Evolutionary conservation across 805 yeast genomes (phyloP), one percentile per base, ranked within the genome.

Genomic region (Saccharomycopsis olivae): DNA sequence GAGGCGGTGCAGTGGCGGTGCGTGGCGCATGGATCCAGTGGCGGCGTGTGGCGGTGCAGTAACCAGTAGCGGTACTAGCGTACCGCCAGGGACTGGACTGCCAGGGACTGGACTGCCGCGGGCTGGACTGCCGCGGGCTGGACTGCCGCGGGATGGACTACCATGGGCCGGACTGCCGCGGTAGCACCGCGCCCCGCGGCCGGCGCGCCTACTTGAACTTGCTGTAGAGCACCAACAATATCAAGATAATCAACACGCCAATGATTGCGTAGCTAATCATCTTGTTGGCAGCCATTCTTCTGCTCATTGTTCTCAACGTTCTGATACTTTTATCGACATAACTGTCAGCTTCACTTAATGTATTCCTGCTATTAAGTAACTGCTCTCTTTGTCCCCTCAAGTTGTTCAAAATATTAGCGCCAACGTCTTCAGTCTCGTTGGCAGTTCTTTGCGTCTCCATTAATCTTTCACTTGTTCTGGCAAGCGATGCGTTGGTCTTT

Each of bases 331-430:
- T 78, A 60, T 92, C 97, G 39, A 92, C 95, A 53, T 88, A 86
- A 1, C 81, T 75, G 56, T 92, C 97, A 0, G 97, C 97, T 47
- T 87, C 89, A 60, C 73, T 72, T 37, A 92, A 64, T 0, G 95
- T 84, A 51, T 81, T 83, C 58, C 96, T 74, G 17, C 95, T 75
- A 51, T 88, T 86, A 39, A 75, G 65, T 33, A 92, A 73, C 54
- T 94, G 96, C 53, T 92, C 98, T 43, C 98, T 68, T 62, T 92
- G 98, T 19, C 95, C 79, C 46, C 96, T 70, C 49, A 92, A 65
- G 56, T 89, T 95, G 51, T 76, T 77, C 61, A 92, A 69, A 38
- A 92, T 92, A 49, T 82, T 80, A 11, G 96, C 85, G 1, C 98
- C 98, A 38, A 92, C 76, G 24, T 69, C 68, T 59, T 92, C 98